Percentiles rank a stretch among this genome's conserved stretches.
phyloP scores from a whole-genome alignment of 352 stramenopile genomes.

The Peronospora tabacina region DNA sequence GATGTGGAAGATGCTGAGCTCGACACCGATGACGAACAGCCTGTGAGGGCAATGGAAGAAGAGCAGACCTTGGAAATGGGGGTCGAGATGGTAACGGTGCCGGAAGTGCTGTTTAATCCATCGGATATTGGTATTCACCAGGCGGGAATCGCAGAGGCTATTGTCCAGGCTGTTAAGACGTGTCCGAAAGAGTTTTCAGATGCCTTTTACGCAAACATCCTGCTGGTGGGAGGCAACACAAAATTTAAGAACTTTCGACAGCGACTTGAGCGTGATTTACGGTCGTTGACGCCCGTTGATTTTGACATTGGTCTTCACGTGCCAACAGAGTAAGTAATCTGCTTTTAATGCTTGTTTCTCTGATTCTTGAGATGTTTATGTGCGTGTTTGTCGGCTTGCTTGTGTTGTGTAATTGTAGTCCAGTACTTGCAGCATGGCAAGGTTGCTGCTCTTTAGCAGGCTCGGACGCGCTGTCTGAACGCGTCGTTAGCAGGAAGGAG shows the following conservation, averaged over 20 bases:
- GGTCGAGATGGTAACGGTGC: constrained; percentile 83
- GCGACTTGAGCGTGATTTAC: constrained; percentile 57
- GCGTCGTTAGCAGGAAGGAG: constrained; percentile 56
- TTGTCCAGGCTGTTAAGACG: constrained; percentile 75
- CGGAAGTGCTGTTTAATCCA: constrained; percentile 89
- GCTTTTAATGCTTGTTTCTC: neutral
- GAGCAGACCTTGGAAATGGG: constrained; percentile 77
- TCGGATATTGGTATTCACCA: constrained; percentile 88
- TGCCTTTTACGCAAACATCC: constrained; percentile 81
- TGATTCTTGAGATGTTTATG: neutral
- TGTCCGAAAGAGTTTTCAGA: constrained; percentile 65
- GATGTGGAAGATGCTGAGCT: constrained; percentile 14
- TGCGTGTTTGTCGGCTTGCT: constrained; percentile 1
- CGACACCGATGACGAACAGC: constrained; percentile 5
- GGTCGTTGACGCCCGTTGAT: constrained; percentile 45
- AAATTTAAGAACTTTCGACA: constrained; percentile 80
- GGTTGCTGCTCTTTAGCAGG: constrained; percentile 44
- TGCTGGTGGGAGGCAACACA: constrained; percentile 83
- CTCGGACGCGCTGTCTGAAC: constrained; percentile 19
- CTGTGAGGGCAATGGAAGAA: constrained; percentile 13
- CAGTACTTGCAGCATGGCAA: constrained; percentile 47
- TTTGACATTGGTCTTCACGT: constrained; percentile 37
- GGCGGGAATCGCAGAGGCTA: constrained; percentile 73
- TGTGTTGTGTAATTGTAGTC: constrained; percentile 27
- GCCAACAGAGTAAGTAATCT: constrained; percentile 44